These are phyloP conservation scores for Paraphoma sp. DNA, from an alignment of 2,329 filamentous ascomycete genomes.

Conservation along the genomic window DNA sequence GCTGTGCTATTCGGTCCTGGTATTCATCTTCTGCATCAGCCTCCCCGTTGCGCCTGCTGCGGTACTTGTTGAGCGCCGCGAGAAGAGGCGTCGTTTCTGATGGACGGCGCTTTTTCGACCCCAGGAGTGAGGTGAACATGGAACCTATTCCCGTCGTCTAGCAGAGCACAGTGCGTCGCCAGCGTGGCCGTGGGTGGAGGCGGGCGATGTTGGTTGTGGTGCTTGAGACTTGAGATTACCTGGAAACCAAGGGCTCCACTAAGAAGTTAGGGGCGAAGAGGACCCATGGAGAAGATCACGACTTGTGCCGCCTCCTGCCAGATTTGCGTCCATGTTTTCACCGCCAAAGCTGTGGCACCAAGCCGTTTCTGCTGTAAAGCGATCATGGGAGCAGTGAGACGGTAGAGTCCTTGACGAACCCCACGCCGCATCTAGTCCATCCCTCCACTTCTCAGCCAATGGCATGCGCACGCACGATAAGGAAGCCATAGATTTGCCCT, in stretches of 20 bases:
- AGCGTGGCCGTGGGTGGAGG: slow-evolving; percentile 12
- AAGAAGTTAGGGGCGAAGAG: slow-evolving; percentile 9
- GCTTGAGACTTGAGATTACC: slow-evolving; percentile 10
- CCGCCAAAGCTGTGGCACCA: slow-evolving; percentile 1
- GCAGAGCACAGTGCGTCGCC: slow-evolving; percentile 13
- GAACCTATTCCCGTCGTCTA: slow-evolving; percentile 14
- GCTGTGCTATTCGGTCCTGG: slow-evolving; percentile 24
- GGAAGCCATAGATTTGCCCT: slow-evolving; percentile 7
- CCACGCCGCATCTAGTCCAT: background rate
- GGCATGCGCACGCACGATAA: background rate
- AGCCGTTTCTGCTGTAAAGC: background rate
- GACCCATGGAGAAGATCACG: slow-evolving; percentile 13
- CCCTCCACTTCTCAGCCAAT: background rate
- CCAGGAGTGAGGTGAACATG: slow-evolving; percentile 50
- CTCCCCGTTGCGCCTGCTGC: slow-evolving; percentile 31
- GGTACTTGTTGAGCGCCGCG: slow-evolving; percentile 38
- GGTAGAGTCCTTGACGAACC: background rate
- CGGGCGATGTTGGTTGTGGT: slow-evolving; percentile 2
- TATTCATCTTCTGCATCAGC: slow-evolving; percentile 29
- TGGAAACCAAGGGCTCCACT: slow-evolving; percentile 13
- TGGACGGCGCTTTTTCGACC: slow-evolving; percentile 34
- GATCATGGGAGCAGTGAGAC: slow-evolving; percentile 1
- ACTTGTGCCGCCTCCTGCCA: slow-evolving; percentile 10
- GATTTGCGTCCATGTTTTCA: background rate
- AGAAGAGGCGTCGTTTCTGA: slow-evolving; percentile 47